Evolutionary conservation across 2,329 filamentous ascomycete species (phyloP), one percentile per base, ranked within the genome.

Genomic region (Sclerotinia sclerotiorum): DNA sequence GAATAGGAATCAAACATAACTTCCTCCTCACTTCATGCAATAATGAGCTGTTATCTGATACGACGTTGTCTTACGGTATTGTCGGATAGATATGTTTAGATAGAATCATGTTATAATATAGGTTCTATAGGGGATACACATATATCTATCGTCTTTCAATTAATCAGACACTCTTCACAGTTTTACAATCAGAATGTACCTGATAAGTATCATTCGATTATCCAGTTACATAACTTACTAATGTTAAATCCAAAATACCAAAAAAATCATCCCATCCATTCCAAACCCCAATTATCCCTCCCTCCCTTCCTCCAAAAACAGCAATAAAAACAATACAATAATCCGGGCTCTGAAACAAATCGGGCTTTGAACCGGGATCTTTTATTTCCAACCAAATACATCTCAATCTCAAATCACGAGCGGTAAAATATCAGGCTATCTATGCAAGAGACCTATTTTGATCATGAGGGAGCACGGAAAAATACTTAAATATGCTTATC

Each of bases 11-110:
- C 15, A 24, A 63, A 35, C n/a, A 62, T 27, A 6, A 17, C 60
- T 17, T 24, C 46, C 42, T 65, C 39, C 39, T 56, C 39, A 27
- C 17, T 56, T 56, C 19, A 65, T 65, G 51, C 62, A 56, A 55
- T 15, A 21, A 65, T 65, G 51, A 11, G 27, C 49, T 65, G 62
- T 56, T 65, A 56, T 35, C 17, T 29, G 24, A 11, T 24, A 11
- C 15, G 27, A 56, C 13, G 2, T 15, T 35, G 35, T 35, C 8
- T 35, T 35, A 35, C 35, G 7, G 7, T 35, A 35, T 8, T 35
- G 6, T 10, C 35, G 35, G 35, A 35, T 8, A 10, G 35, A 35
- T 10, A 35, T 35, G 35, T 35, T 35, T 35, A 8, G 35, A 35
- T 35, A 55, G 19, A 35, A 35, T n/a, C 17, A 42, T 42, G 13